A percentile compares a stretch with the other conserved stretches of the same genome.
Conservation (phyloP, 768 basidiomycete species). For the Baorangia bicolor region DNA sequence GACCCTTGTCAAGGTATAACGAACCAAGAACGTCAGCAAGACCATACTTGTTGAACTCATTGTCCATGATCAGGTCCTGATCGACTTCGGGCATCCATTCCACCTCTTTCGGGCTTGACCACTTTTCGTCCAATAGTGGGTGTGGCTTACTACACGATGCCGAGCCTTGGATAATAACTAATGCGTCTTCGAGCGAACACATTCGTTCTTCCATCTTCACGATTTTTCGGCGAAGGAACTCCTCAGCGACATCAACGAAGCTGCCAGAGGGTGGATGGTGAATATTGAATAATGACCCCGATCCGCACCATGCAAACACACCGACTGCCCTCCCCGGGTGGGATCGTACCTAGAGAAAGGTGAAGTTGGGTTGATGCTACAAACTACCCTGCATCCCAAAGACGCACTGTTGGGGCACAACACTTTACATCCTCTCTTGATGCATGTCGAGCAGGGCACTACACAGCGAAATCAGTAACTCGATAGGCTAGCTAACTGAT, state of each 20-base stretch:
- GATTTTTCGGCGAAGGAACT: conserved; percentile 50
- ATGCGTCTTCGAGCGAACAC: conserved; percentile 53
- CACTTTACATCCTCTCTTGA: conserved; percentile 47
- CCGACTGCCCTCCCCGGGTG: conserved; percentile 56
- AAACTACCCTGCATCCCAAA: background rate
- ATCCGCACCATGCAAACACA: conserved; percentile 21
- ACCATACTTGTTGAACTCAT: conserved; percentile 17
- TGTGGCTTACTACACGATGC: conserved; percentile 39
- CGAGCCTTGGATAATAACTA: conserved; percentile 45
- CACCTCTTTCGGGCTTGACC: conserved; percentile 25
- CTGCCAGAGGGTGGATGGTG: conserved; percentile 21
- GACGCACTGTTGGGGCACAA: conserved; percentile 51
- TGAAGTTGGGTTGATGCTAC: background rate
- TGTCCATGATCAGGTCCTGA: background rate
- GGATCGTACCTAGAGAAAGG: conserved; percentile 42
- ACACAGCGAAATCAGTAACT: background rate
- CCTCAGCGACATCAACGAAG: conserved; percentile 52
- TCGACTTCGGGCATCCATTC: conserved; percentile 27
- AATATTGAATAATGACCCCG: background rate
- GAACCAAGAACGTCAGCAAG: conserved; percentile 42
- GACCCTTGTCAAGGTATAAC: conserved; percentile 42
- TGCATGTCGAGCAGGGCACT: conserved; percentile 42
- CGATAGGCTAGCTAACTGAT: background rate
- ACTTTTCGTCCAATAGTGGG: conserved; percentile 38
- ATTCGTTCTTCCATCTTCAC: conserved; percentile 48